Base-by-base conservation (phyloP, 2,329 filamentous ascomycete genomes). In the Sordariomycetes sp. region DNA sequence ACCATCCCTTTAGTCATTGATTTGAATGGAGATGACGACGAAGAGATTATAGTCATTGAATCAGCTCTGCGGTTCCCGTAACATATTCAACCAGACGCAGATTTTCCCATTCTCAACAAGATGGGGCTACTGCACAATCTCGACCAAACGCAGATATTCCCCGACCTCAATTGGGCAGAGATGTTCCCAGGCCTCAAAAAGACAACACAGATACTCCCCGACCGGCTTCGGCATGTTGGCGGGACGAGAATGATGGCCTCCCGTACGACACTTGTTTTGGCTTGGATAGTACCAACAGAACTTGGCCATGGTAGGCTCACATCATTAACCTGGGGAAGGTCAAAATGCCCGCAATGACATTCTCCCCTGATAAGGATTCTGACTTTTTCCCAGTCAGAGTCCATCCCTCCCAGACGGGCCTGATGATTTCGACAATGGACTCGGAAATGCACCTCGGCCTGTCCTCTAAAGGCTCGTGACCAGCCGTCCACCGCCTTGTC, bases 201-300 rank as follows among this genome's bases (percentile, higher is more conserved):
- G 52, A n/a, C n/a, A n/a, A 53, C 24, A 10, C 17, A 34, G 52
- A 24, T n/a, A 54, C 52, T 20, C 6, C 28, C 7, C 15, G 20
- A 25, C 52, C 5, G 8, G 52, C 17, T 22, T 24, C 52, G 10
- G n/a, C n/a, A 24, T 13, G 20, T 54, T 12, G 17, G 25, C 10
- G 2, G 17, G 12, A n/a, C 25, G 28, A 34, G 52, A 20, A 15
- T 42, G 13, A 32, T 24, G 10, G 15, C 25, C 8, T n/a, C 35
- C 8, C 22, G 34, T 55, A 55, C n/a, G 53, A 55, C 36, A 45
- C 53, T 8, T 55, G 53, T 42, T 55, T 55, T 28, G 53, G 53
- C 24, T 28, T 55, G n/a, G 53, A 45, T 8, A 32, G 53, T 55
- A 15, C 36, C 24, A n/a, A 22, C 8, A 10, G 10, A 28, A 39